Evolutionary conservation across 768 basidiomycete genomes (phyloP).

Genomic region (Lactarius deliciosus): DNA sequence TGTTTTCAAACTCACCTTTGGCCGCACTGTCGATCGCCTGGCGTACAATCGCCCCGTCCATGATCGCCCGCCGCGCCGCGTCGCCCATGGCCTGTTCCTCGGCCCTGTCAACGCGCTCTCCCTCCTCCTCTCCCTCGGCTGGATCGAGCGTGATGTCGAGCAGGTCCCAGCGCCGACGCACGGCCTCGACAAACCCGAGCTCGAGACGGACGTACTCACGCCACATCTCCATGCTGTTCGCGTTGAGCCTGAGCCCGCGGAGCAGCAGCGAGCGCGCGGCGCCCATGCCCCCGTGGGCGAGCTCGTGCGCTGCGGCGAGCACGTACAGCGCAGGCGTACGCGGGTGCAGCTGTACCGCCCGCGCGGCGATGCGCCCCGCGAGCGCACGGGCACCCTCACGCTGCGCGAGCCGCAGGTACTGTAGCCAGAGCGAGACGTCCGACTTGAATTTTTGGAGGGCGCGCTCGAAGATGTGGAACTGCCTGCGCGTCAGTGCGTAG

Average conservation of each 20-base stretch:
- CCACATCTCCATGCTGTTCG: slow-evolving; percentile 77
- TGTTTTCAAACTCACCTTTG: slow-evolving; percentile 50
- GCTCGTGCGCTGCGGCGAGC: slow-evolving; percentile 79
- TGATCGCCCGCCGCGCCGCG: slow-evolving; percentile 61
- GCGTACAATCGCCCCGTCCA: slow-evolving; percentile 78
- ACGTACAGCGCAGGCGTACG: slow-evolving; percentile 76
- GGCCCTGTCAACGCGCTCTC: slow-evolving; percentile 35
- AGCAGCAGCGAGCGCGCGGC: slow-evolving; percentile 82
- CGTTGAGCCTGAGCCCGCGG: slow-evolving; percentile 78
- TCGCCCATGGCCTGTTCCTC: slow-evolving; percentile 48
- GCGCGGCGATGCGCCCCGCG: slow-evolving; percentile 78
- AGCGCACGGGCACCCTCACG: slow-evolving; percentile 75
- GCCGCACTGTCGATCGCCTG: slow-evolving; percentile 73
- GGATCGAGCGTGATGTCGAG: slow-evolving; percentile 56
- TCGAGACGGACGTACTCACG: slow-evolving; percentile 90
- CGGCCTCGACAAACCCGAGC: slow-evolving; percentile 76
- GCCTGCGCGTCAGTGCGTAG: slow-evolving; percentile 79
- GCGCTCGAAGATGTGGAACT: slow-evolving; percentile 89
- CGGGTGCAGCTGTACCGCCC: slow-evolving; percentile 89
- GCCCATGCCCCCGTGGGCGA: slow-evolving; percentile 69
- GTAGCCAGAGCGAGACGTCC: slow-evolving; percentile 84
- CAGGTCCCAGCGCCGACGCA: slow-evolving; percentile 76
- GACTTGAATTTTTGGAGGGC: slow-evolving; percentile 86
- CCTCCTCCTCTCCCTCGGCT: slow-evolving; percentile 31
- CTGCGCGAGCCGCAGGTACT: slow-evolving; percentile 85